Evolutionary conservation across 176 grass and related monocot genomes (phyloP).

Genomic region (Oryza longistaminata): DNA sequence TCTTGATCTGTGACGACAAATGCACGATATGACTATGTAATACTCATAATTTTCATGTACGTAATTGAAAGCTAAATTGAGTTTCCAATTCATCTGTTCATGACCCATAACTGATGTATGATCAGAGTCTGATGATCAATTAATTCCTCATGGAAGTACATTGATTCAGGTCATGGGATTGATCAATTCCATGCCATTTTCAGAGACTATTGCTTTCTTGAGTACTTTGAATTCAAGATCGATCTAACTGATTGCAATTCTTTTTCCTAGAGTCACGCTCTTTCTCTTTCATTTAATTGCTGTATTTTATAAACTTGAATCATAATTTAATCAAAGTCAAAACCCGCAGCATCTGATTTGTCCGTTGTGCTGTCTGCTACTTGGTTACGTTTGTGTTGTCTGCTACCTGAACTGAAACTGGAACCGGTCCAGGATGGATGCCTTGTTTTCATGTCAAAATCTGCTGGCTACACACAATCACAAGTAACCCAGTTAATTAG

Average conservation of each 20-base stretch:
- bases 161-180: background rate
- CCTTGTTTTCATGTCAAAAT: conserved; percentile 20
- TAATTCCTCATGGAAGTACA: background rate
- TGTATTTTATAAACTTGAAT: background rate
- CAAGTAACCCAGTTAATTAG: background rate
- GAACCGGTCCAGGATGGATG: conserved; percentile 8
- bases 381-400: too few species aligned
- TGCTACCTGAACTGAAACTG: background rate
- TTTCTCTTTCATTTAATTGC: background rate
- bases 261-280: background rate
- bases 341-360: conserved; percentile 7
- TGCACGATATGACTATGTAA: background rate
- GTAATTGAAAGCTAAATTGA: background rate
- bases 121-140: background rate
- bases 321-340: background rate
- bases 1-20: background rate
- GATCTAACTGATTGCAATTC: background rate
- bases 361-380: too few species aligned
- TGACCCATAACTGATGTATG: background rate
- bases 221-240: background rate
- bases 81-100: too few species aligned
- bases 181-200: background rate
- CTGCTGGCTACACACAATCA: background rate
- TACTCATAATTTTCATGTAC: background rate
- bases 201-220: background rate